Evolutionary conservation across 2,329 filamentous ascomycete species (phyloP).

Genomic region (Paraconiothyrium sp.): DNA sequence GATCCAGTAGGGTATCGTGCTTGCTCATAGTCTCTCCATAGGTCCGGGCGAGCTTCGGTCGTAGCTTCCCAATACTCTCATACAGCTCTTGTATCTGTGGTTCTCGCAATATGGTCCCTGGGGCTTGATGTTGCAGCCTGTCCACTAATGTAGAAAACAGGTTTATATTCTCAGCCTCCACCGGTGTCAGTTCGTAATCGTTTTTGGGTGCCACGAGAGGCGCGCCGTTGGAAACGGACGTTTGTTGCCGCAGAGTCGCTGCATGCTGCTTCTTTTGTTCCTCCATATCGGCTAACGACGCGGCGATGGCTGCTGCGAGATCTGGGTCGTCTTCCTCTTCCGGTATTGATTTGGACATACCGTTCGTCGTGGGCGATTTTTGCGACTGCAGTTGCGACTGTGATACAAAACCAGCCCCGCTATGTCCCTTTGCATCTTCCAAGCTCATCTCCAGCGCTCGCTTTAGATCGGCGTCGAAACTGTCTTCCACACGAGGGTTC

Average conservation of each 20-base stretch:
- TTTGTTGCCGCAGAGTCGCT: conserved; percentile 82
- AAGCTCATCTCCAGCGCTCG: conserved; percentile 95
- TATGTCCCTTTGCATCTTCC: conserved; percentile 84
- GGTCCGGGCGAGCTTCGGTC: conserved; percentile 92
- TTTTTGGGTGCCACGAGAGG: conserved; percentile 76
- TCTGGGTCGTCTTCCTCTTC: conserved; percentile 92
- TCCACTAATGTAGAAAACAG: conserved; percentile 94
- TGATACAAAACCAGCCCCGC: conserved; percentile 75
- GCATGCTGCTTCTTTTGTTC: conserved; percentile 94
- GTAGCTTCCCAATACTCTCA: conserved; percentile 91
- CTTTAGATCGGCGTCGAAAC: conserved; percentile 94
- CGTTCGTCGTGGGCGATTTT: conserved; percentile 47
- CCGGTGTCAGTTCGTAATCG: conserved; percentile 91
- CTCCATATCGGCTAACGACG: conserved; percentile 95
- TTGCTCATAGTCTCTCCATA: conserved; percentile 99
- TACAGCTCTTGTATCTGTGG: conserved; percentile 98
- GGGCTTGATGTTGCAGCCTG: conserved; percentile 91
- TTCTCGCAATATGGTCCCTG: conserved; percentile 93
- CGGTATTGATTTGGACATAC: conserved; percentile 43
- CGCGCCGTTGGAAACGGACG: conserved; percentile 62
- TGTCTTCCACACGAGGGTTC: conserved; percentile 85
- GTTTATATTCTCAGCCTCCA: conserved; percentile 98
- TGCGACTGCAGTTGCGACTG: conserved; percentile 63
- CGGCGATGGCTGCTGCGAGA: conserved; percentile 92
- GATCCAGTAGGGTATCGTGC: conserved; percentile 91